Conservation (phyloP, 495 filamentous ascomycete genomes). For the Gamarada debralockiae region DNA sequence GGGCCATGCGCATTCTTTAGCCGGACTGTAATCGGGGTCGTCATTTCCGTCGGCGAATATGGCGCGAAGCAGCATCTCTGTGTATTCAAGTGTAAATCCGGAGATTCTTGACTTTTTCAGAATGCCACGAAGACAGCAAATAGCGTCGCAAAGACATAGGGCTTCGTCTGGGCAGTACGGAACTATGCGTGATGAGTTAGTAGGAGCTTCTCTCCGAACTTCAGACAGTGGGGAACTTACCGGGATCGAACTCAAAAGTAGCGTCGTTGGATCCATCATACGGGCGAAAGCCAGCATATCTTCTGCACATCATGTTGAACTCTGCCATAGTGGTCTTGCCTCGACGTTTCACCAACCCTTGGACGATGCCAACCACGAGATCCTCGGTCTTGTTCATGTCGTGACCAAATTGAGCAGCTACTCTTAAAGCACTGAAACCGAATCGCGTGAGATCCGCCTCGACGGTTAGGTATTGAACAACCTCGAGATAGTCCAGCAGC, state of each 20-base stretch:
- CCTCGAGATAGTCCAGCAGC: constrained; percentile 10
- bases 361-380: constrained; percentile 3
- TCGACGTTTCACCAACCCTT: constrained; percentile 2
- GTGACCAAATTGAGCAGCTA: constrained; percentile 7
- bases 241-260: neutral
- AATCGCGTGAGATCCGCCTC: constrained; percentile 24
- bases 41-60: constrained; percentile 1
- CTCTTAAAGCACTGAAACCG: constrained; percentile 9
- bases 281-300: constrained; percentile 8
- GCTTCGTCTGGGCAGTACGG: constrained; percentile 12
- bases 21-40: neutral
- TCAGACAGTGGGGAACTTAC: neutral
- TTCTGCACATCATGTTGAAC: constrained; percentile 18
- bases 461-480: constrained; percentile 20
- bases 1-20: constrained; percentile 12
- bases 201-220: neutral
- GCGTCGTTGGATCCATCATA: neutral
- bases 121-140: constrained; percentile 1
- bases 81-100: constrained; percentile 13
- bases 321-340: constrained; percentile 7
- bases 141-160: constrained; percentile 1
- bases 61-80: constrained; percentile 1
- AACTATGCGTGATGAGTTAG: neutral
- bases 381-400: constrained; percentile 6
- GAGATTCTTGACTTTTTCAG: constrained; percentile 11